phyloP scores from a whole-genome alignment of 2,329 filamentous ascomycete species.

The Aspergillus flavus region DNA sequence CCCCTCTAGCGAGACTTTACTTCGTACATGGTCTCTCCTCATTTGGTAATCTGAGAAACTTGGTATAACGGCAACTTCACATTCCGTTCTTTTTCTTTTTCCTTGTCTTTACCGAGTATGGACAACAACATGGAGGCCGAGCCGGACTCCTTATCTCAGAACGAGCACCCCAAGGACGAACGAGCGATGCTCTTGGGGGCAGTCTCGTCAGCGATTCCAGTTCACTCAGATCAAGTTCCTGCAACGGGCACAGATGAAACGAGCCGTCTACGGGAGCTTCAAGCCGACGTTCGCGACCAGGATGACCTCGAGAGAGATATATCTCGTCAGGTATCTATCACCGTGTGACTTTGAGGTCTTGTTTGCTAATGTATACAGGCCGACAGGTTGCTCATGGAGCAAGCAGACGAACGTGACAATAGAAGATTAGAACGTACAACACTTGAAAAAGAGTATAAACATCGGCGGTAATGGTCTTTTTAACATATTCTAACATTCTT shows the following conservation, averaged over 20 bases:
- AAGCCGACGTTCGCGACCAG: conserved; percentile 76
- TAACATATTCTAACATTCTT: background rate
- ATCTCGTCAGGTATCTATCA: conserved; percentile 52
- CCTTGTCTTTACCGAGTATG: background rate
- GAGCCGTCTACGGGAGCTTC: conserved; percentile 62
- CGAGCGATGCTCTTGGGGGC: background rate
- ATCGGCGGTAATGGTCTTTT: background rate
- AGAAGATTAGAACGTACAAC: conserved; percentile 63
- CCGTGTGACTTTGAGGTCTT: background rate
- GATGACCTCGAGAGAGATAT: conserved; percentile 91
- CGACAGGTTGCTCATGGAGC: conserved; percentile 61
- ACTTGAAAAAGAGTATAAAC: conserved; percentile 48
- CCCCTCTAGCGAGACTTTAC: background rate
- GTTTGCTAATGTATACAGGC: conserved; percentile 42
- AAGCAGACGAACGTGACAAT: conserved; percentile 65
- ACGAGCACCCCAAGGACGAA: background rate
- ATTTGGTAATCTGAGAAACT: background rate
- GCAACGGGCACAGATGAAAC: conserved; percentile 54
- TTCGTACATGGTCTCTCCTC: background rate
- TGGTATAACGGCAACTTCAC: background rate
- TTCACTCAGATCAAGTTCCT: background rate
- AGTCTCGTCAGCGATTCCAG: background rate
- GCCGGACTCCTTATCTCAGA: background rate
- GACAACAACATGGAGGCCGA: background rate
- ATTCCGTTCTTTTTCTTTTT: background rate